Conservation (phyloP, 2,329 filamentous ascomycete genomes). For the Sclerotinia sclerotiorum region DNA sequence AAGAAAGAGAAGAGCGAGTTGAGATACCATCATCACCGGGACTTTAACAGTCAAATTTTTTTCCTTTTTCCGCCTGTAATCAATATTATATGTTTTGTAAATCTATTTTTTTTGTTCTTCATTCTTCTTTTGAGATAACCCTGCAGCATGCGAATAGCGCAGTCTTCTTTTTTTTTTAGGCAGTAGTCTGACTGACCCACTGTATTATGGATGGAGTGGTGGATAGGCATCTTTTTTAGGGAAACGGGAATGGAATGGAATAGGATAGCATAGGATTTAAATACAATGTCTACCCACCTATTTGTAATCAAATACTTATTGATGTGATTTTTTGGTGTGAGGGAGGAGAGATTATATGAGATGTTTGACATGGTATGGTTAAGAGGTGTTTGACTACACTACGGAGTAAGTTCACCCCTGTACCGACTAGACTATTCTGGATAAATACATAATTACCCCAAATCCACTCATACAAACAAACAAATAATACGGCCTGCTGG, state of each 20-base stretch:
- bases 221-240: neutral
- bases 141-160: constrained; percentile 14
- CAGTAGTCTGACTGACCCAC: neutral
- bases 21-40: constrained; percentile 19
- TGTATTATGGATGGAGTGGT: neutral
- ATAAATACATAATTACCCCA: too few species aligned
- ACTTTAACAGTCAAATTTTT: constrained; percentile 18
- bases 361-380: too few species aligned
- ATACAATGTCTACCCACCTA: constrained; percentile 6
- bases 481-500: constrained; percentile 34
- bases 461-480: too few species aligned
- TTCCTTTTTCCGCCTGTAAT: constrained; percentile 12
- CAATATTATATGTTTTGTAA: constrained; percentile 21
- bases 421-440: too few species aligned
- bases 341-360: neutral
- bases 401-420: too few species aligned
- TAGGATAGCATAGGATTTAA: constrained; percentile 9
- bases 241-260: constrained; percentile 1
- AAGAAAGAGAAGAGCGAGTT: neutral
- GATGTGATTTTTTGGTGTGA: neutral
- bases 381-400: too few species aligned
- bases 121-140: constrained; percentile 7
- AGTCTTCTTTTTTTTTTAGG: neutral
- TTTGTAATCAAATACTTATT: neutral
- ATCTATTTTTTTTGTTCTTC: neutral